Evolutionary conservation across 805 yeast genomes (phyloP).

Genomic region (Yarrowia sp.): DNA sequence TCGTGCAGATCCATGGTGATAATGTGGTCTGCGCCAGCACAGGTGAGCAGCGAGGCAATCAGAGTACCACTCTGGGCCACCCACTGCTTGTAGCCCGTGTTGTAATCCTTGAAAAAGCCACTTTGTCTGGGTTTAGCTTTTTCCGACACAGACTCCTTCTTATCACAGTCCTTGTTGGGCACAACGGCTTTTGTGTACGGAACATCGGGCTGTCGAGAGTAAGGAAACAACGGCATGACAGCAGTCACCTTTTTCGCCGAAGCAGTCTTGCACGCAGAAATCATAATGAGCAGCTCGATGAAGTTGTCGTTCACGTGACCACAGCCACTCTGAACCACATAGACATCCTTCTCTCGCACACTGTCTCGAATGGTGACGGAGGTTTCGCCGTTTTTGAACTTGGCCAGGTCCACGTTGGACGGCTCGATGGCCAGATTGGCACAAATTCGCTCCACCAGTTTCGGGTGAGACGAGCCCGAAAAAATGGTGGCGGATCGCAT

Average conservation of each 20-base stretch:
- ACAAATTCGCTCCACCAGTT: conserved; percentile 70
- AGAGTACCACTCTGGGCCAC: conserved; percentile 92
- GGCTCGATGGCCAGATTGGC: conserved; percentile 68
- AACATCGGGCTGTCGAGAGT: conserved; percentile 92
- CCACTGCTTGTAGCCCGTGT: conserved; percentile 86
- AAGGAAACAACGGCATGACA: conserved; percentile 89
- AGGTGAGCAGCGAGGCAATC: conserved; percentile 77
- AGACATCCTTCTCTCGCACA: conserved; percentile 94
- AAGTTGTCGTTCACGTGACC: conserved; percentile 86
- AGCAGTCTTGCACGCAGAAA: conserved; percentile 91
- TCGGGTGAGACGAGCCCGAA: conserved; percentile 89
- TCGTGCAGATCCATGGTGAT: conserved; percentile 98
- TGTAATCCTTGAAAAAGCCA: conserved; percentile 31
- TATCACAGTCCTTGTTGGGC: too few species aligned
- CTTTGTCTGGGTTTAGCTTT: conserved; percentile 44
- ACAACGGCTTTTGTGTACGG: conserved; percentile 79
- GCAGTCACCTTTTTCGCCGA: conserved; percentile 87
- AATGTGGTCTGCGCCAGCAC: conserved; percentile 95
- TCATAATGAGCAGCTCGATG: conserved; percentile 74
- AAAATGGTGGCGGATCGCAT: conserved; percentile 45
- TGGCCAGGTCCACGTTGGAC: conserved; percentile 60
- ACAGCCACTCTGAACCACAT: conserved; percentile 80
- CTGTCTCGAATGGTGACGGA: conserved; percentile 80
- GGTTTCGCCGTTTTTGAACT: conserved; percentile 83
- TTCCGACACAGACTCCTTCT: too few species aligned